Base-by-base conservation (phyloP, 1,139 yeast species). In the Protomyces arabidopsidicola region DNA sequence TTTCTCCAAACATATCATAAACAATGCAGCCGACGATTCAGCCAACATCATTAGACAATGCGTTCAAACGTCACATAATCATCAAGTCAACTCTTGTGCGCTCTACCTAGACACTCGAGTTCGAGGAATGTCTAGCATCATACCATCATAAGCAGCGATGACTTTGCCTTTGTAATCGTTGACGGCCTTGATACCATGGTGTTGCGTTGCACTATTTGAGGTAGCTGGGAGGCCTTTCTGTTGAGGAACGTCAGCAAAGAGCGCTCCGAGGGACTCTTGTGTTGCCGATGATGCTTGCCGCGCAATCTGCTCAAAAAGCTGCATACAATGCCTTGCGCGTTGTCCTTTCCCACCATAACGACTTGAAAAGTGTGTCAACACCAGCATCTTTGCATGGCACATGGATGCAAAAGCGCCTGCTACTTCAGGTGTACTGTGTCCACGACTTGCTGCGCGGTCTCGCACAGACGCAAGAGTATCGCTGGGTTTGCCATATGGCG, bases 401-500 rank as follows among this genome's bases (percentile, higher is more conserved):
- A n/a, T 20, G 14, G 53, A n/a, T 22, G 64, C 64, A 2, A 60
- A 55, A 12, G 59, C 64, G 4, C 64, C 64, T 9, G 64, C 64
- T 55, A 60, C 38, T 14, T 60, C 60, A 39, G 64, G 64, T 20
- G 64, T 60, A 35, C 60, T 55, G 34, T 60, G 64, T 1, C 64
- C 64, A 5, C 57, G 60, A 14, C 50, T 50, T 14, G 36, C 55
- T 4, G 60, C 55, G n/a, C 64, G 50, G 10, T 48, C 42, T 12
- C 38, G 27, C 14, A 55, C 53, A 9, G 52, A 22, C 10, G 3
- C 54, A 3, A 60, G 36, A 1, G 60, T 55, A 31, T 60, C 60
- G 38, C 24, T 18, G 36, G 52, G 42, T 8, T 55, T 55, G 24
- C 45, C 31, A 14, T 39, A 53, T 12, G 60, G 20, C 12, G 55